A percentile compares a stretch with the other conserved stretches of the same genome.
phyloP scores from a whole-genome alignment of 345 rosid genomes.

The Garcia nutans region DNA sequence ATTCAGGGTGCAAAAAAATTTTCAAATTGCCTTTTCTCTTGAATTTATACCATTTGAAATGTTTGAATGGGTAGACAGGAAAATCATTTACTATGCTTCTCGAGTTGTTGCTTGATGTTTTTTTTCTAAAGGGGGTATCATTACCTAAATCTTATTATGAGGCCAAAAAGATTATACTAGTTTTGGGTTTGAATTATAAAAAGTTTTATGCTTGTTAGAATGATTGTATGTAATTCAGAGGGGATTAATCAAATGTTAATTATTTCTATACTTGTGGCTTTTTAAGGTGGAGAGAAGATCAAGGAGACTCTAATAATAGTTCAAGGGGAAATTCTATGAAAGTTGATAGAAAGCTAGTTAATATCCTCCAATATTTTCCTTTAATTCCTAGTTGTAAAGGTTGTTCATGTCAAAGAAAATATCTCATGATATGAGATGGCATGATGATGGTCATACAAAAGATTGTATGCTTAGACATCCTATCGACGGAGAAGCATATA shows the following conservation, averaged over 20 bases:
- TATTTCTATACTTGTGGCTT: not conserved
- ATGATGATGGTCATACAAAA: not conserved
- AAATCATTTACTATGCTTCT: constrained; percentile 3
- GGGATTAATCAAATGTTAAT: not conserved
- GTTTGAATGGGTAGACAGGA: not conserved
- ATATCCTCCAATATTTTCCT: not conserved
- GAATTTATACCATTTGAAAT: constrained; percentile 5
- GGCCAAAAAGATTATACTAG: not conserved
- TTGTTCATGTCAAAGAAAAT: not conserved
- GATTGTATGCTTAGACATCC: not conserved
- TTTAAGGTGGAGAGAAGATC: not conserved
- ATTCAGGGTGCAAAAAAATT: not conserved
- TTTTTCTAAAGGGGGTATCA: not conserved
- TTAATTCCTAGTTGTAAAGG: not conserved
- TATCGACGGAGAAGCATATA: not conserved
- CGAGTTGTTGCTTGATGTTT: not conserved
- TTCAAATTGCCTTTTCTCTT: constrained; percentile 8
- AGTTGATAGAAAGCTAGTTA: not conserved
- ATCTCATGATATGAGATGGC: not conserved
- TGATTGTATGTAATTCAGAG: not conserved
- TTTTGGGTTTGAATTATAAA: constrained; percentile 7
- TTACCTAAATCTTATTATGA: not conserved
- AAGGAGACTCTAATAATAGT: not conserved
- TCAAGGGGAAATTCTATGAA: too few relatives aligned
- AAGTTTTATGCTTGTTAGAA: constrained; percentile 11